A percentile compares a stretch with the other conserved stretches of the same genome.
Evolutionary conservation across 1,284 basidiomycete species (phyloP).

Genomic region (Leucoagaricus sp.): DNA sequence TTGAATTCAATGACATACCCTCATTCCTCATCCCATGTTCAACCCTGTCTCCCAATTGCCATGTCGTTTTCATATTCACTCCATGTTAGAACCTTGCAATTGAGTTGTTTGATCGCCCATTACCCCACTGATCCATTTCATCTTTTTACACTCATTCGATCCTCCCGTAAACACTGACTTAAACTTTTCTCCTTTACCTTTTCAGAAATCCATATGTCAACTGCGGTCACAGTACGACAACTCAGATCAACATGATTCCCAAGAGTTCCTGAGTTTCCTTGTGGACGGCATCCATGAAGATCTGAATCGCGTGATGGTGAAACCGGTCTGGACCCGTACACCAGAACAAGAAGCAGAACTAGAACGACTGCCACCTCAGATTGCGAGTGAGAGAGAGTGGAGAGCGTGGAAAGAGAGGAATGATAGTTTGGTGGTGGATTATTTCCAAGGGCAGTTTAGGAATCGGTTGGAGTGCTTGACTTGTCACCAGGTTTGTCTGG

Average conservation of each 20-base stretch:
- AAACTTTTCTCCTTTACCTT: not conserved
- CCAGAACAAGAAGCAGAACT: slow-evolving; percentile 87
- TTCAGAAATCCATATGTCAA: slow-evolving; percentile 79
- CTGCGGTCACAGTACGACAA: slow-evolving; percentile 91
- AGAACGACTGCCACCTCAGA: slow-evolving; percentile 83
- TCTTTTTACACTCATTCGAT: not conserved
- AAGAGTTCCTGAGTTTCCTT: slow-evolving; percentile 95
- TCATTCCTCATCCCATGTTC: not conserved
- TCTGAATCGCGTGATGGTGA: slow-evolving; percentile 84
- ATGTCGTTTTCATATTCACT: not conserved
- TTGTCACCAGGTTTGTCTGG: slow-evolving; percentile 76
- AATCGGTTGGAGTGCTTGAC: slow-evolving; percentile 90
- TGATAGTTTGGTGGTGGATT: slow-evolving; percentile 94
- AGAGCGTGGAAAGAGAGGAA: slow-evolving; percentile 87
- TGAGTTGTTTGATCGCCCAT: too few relatives aligned
- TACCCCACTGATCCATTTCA: not conserved
- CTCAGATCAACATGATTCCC: slow-evolving; percentile 95
- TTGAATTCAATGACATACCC: not conserved
- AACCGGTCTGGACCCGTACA: slow-evolving; percentile 74
- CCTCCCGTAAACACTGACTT: not conserved
- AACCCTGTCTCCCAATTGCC: not conserved
- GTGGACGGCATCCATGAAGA: slow-evolving; percentile 97
- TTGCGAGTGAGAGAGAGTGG: slow-evolving; percentile 96
- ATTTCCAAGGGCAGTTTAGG: slow-evolving; percentile 97
- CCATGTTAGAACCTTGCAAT: too few relatives aligned